Evolutionary conservation across 768 basidiomycete species (phyloP).

Genomic region (Suillus placidus): DNA sequence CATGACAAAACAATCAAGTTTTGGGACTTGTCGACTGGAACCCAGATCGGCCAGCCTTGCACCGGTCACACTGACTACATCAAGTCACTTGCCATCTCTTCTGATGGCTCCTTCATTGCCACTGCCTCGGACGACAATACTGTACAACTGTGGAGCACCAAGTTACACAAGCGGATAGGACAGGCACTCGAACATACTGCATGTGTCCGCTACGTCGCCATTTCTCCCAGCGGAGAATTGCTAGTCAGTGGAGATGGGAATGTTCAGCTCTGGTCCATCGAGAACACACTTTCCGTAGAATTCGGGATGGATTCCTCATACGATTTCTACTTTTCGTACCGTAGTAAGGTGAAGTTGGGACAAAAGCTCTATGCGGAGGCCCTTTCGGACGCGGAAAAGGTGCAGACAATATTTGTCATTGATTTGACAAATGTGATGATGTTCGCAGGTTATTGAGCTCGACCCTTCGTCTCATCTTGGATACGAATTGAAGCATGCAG

Average conservation of each 20-base stretch:
- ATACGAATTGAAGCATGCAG: too few species aligned
- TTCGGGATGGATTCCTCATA: not conserved
- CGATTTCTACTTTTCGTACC: not conserved
- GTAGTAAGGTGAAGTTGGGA: not conserved
- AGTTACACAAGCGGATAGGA: not conserved
- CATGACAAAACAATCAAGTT: too few species aligned
- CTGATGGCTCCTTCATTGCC: constrained; percentile 73
- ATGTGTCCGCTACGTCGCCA: not conserved
- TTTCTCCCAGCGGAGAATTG: not conserved
- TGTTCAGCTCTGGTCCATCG: not conserved
- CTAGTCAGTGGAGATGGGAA: not conserved
- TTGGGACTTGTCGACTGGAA: too few species aligned
- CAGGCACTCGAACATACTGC: not conserved
- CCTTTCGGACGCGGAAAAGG: not conserved
- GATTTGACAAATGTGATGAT: not conserved
- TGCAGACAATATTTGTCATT: not conserved
- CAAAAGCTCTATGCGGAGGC: not conserved
- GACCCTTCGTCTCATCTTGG: too few species aligned
- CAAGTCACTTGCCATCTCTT: constrained; percentile 38
- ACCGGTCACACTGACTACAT: not conserved
- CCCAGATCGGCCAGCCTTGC: not conserved
- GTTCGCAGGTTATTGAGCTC: not conserved
- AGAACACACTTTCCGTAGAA: not conserved
- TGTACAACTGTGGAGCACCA: constrained; percentile 68
- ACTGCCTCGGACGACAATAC: constrained; percentile 89